Conservation (phyloP, 2,329 filamentous ascomycete species). For the Xylariaceae sp. region DNA sequence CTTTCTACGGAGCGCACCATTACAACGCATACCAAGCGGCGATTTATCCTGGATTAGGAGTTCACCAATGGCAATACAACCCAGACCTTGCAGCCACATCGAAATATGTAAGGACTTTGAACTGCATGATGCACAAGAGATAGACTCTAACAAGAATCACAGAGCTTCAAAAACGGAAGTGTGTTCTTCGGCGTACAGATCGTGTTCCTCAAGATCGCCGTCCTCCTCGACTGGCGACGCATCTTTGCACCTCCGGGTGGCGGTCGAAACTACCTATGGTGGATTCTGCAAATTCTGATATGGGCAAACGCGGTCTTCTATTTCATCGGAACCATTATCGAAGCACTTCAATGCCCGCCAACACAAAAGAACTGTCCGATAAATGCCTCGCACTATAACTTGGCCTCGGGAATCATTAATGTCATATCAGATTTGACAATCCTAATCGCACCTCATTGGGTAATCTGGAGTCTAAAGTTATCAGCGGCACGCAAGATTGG, state of each 20-base stretch:
- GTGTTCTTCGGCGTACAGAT: conserved; percentile 16
- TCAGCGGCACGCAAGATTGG: conserved; percentile 12
- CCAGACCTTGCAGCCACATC: conserved; percentile 10
- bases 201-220: conserved; percentile 15
- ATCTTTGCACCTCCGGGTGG: conserved; percentile 11
- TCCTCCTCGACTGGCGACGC: conserved; percentile 14
- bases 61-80: conserved; percentile 16
- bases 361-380: conserved; percentile 13
- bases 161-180: conserved; percentile 16
- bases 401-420: conserved; percentile 18
- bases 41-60: conserved; percentile 14
- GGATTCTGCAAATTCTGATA: conserved; percentile 9
- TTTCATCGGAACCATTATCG: conserved; percentile 17
- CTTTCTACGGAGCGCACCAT: conserved; percentile 11
- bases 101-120: conserved; percentile 10
- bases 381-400: conserved; percentile 14
- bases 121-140: background rate
- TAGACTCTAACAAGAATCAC: background rate
- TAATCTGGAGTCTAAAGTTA: conserved; percentile 19
- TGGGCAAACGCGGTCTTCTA: conserved; percentile 16
- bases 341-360: conserved; percentile 17
- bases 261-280: conserved; percentile 10
- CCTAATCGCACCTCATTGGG: conserved; percentile 17
- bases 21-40: conserved; percentile 16
- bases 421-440: conserved; percentile 18